Base-by-base conservation (phyloP, 441 rosid genomes). In the Bocquillonia castaneifolia region DNA sequence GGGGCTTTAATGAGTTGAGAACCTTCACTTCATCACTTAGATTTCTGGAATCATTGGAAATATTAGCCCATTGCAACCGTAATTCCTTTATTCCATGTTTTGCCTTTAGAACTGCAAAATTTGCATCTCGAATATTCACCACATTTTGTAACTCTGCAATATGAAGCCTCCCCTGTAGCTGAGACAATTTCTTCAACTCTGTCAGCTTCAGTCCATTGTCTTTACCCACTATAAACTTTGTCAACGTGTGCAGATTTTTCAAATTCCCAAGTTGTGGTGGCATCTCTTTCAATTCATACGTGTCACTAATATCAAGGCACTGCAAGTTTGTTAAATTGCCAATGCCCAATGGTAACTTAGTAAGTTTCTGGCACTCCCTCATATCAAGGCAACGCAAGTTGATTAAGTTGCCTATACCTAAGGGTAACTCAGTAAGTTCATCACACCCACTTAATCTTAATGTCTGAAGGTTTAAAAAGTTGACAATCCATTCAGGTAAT, bases 401-500 rank as follows among this genome's bases (percentile, higher is more conserved):
- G 44, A 47, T 22, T 44, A 70, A 32, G 22, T 55, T 55, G 10
- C 63, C 3, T 0, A 63, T 20, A 17, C 47, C 54, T 6, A 3
- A 22, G 12, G 74, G 68, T 10, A 70, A 31, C 37, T 70, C 32
- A 1, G 5, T 12, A 29, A 70, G 67, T 1, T 7, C 3, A 1
- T 0, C 0, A 15, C 70, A 58, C 2, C 12, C 10, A 1, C 25
- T 1, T 1, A 66, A 23, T 34, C 3, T 58, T 28, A 72, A 14
- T 5, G 65, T 65, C 10, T 72, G 56, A 56, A 63, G 28, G 52
- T 70, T 54, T 6, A 63, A 14, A 26, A 70, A 62, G 17, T 61
- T 10, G 32, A 26, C 18, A 17, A 69, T 9, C 17, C 60, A 69
- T 39, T 36, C 44, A 44, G 74, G 74, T 8, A 70, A 44, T 14